Evolutionary conservation across 495 filamentous ascomycete species (phyloP), one percentile per base, ranked within the genome.

Genomic region (Penicillium bovifimosum): DNA sequence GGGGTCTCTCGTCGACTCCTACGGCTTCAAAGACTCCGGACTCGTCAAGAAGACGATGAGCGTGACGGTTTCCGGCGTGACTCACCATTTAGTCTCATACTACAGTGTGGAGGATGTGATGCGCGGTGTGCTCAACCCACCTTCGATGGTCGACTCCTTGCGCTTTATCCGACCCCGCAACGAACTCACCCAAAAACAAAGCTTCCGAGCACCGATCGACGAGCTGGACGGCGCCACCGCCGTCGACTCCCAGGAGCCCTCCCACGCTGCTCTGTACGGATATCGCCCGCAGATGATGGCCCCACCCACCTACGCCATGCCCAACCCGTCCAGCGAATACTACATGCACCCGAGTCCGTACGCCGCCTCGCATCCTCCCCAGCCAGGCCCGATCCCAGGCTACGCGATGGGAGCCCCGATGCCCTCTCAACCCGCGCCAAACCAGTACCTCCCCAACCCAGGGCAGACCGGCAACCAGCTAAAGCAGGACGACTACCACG

Each of bases 41-140:
- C 67, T 96, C 50, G 81, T 96, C 26, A 96, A 96, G 74, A 96
- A 95, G 76, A 96, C 91, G 0, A 88, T 96, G 63, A 90, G 84
- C 50, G 80, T 96, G 24, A 83, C 77, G 2, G 78, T 87, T 40
- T 69, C 81, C 14, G 82, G 82, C 7, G 71, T 87, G 5, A 80
- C 79, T 4, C 90, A 92, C 63, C 89, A 95, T 58, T 70, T 96
- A 43, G 88, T 95, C 35, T 92, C 86, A 0, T 96, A 96, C 65
- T 96, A 96, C 72, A 87, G 73, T 33, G 75, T 90, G 20, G 80
- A 85, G 3, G 90, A 95, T 61, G 84, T 90, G 36, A 76, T 85
- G 56, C 77, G 75, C 51, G 72, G 77, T 11, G 68, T 57, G 17
- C 71, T 95, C n/a, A 76, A 68, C 39, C 79, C 81, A 3, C 87